Percentiles rank a stretch among this genome's conserved stretches.
Conservation (phyloP, 305 asterid species). For the Solanum aculeatissimum region DNA sequence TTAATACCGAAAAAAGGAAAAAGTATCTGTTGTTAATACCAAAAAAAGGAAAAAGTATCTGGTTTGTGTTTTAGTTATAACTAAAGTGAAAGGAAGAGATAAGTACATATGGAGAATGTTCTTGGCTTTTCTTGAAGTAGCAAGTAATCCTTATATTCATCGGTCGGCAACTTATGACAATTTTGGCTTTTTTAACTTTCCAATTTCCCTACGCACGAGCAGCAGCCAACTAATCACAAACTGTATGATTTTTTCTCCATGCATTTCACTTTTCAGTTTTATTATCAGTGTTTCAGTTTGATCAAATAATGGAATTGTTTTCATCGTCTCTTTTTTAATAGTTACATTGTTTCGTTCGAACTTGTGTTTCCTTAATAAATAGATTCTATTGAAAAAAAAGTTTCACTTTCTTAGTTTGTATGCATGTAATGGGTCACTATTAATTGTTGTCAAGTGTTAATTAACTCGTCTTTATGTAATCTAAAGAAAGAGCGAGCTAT, state of each 20-base stretch:
- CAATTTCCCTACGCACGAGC: not conserved
- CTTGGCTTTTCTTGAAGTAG: not conserved
- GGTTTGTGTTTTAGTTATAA: not conserved
- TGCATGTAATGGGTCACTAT: not conserved
- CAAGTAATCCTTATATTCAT: slow-evolving; percentile 1
- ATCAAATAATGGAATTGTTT: not conserved
- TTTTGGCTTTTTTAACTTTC: not conserved
- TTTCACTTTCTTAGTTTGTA: not conserved
- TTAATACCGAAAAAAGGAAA: no score
- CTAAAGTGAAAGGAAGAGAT: not conserved
- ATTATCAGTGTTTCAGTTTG: not conserved
- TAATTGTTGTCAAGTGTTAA: not conserved
- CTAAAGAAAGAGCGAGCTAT: not conserved
- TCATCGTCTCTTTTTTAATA: no score
- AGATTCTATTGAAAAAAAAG: not conserved
- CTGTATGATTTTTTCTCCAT: not conserved
- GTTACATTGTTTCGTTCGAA: not conserved
- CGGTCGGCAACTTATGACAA: not conserved
- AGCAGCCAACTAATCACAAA: not conserved
- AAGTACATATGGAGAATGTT: not conserved
- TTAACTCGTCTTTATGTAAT: no score
- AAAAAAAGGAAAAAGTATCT: no score
- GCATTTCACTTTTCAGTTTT: not conserved
- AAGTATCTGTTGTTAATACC: no score
- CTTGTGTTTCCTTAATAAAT: not conserved